Conservation (phyloP, 2,329 filamentous ascomycete genomes). For the Metarhizium humberi region DNA sequence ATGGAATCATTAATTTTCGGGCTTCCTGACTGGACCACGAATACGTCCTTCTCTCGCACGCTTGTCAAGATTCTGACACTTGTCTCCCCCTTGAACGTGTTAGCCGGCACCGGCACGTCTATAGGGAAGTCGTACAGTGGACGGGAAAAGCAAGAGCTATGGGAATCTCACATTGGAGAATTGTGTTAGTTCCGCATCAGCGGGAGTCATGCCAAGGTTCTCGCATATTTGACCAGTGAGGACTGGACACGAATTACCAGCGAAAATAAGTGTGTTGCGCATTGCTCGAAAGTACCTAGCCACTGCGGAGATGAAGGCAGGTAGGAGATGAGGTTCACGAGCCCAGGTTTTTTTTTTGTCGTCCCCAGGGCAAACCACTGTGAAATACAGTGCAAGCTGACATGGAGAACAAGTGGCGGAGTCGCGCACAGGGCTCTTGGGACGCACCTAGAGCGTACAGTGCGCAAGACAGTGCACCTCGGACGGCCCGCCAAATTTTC, state of each 20-base stretch:
- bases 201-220: slow-evolving; percentile 57
- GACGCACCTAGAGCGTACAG: not conserved
- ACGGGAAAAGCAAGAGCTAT: slow-evolving; percentile 10
- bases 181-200: slow-evolving; percentile 56
- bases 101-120: slow-evolving; percentile 10
- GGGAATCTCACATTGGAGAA: slow-evolving; percentile 56
- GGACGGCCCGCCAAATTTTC: too few species aligned
- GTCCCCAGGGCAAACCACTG: not conserved
- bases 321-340: not conserved
- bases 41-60: slow-evolving; percentile 97
- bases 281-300: slow-evolving; percentile 27
- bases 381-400: not conserved
- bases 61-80: slow-evolving; percentile 61
- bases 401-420: not conserved
- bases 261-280: slow-evolving; percentile 60
- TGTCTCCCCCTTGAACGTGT: slow-evolving; percentile 49
- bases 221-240: slow-evolving; percentile 59
- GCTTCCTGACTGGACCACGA: slow-evolving; percentile 96
- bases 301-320: not conserved
- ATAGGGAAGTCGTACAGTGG: not conserved
- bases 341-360: slow-evolving; percentile 1
- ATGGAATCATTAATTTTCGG: slow-evolving; percentile 95
- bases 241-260: slow-evolving; percentile 56
- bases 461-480: not conserved
- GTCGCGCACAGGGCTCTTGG: not conserved